phyloP scores from a whole-genome alignment of 2,329 filamentous ascomycete genomes.

The Drechslerella dactyloides region DNA sequence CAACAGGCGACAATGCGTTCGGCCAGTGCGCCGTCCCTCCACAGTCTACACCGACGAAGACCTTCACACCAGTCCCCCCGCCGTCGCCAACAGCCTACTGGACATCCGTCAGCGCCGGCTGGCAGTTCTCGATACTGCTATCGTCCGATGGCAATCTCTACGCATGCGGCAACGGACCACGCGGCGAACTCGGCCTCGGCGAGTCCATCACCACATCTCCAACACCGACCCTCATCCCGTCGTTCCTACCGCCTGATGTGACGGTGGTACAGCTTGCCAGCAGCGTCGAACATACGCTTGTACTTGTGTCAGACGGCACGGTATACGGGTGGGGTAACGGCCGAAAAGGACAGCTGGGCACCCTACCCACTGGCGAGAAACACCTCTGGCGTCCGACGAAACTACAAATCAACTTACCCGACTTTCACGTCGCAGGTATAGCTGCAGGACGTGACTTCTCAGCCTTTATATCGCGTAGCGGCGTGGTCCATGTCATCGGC shows the following conservation, averaged over 20 bases:
- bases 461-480: conserved; percentile 68
- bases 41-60: conserved; percentile 49
- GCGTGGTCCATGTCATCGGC: conserved; percentile 72
- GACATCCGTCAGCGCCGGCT: conserved; percentile 71
- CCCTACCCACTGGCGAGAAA: conserved; percentile 59
- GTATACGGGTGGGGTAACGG: conserved; percentile 89
- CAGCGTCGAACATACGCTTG: conserved; percentile 78
- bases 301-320: conserved; percentile 74
- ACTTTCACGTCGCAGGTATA: conserved; percentile 70
- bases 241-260: conserved; percentile 69
- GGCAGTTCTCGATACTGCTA: conserved; percentile 75
- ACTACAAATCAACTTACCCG: conserved; percentile 63
- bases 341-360: conserved; percentile 81
- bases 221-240: conserved; percentile 63
- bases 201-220: conserved; percentile 60
- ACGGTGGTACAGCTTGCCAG: conserved; percentile 71
- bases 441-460: conserved; percentile 88
- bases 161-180: conserved; percentile 70
- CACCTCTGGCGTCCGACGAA: conserved; percentile 68
- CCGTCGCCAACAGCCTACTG: conserved; percentile 19
- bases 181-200: conserved; percentile 75
- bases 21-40: conserved; percentile 58
- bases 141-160: conserved; percentile 64
- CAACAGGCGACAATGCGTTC: conserved; percentile 68
- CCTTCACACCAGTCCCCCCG: conserved; percentile 43